Conservation (phyloP, 768 basidiomycete genomes). For the Pluteus cervinus region DNA sequence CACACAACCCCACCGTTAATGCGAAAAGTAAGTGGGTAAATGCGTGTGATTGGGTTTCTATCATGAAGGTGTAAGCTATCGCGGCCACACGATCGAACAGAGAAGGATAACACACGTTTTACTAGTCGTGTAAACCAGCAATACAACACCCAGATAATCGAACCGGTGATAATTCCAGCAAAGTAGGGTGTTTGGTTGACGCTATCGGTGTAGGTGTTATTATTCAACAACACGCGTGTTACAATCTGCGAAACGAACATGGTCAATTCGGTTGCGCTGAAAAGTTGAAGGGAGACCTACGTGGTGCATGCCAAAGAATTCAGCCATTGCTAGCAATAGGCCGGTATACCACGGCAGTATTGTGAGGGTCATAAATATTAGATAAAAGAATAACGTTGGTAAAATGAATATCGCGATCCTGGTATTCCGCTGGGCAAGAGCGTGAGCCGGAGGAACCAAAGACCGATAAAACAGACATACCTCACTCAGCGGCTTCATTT, state of each 20-base stretch:
- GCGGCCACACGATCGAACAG: slow-evolving; percentile 1
- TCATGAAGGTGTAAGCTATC: not conserved
- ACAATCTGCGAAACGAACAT: slow-evolving; percentile 47
- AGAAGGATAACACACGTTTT: slow-evolving; percentile 35
- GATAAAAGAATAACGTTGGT: slow-evolving; percentile 72
- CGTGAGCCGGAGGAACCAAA: slow-evolving; percentile 3
- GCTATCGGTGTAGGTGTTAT: slow-evolving; percentile 73
- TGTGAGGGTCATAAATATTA: slow-evolving; percentile 80
- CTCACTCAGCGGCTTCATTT: slow-evolving; percentile 64
- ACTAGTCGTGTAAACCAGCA: slow-evolving; percentile 79
- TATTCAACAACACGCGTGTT: slow-evolving; percentile 80
- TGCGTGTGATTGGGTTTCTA: slow-evolving; percentile 74
- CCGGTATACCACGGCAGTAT: slow-evolving; percentile 90
- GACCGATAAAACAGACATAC: slow-evolving; percentile 24
- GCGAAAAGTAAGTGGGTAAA: slow-evolving; percentile 76
- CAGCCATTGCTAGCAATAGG: slow-evolving; percentile 72
- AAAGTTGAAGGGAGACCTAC: slow-evolving; percentile 36
- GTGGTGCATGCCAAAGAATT: slow-evolving; percentile 93
- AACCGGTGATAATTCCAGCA: slow-evolving; percentile 81
- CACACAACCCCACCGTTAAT: slow-evolving; percentile 61
- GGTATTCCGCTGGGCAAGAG: slow-evolving; percentile 59
- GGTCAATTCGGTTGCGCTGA: slow-evolving; percentile 8
- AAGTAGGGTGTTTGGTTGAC: slow-evolving; percentile 90
- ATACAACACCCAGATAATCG: slow-evolving; percentile 82
- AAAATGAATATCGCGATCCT: slow-evolving; percentile 73